These are phyloP conservation scores for Lizonia empirigonia DNA, from an alignment of 2,329 filamentous ascomycete genomes.

Conservation along the genomic window DNA sequence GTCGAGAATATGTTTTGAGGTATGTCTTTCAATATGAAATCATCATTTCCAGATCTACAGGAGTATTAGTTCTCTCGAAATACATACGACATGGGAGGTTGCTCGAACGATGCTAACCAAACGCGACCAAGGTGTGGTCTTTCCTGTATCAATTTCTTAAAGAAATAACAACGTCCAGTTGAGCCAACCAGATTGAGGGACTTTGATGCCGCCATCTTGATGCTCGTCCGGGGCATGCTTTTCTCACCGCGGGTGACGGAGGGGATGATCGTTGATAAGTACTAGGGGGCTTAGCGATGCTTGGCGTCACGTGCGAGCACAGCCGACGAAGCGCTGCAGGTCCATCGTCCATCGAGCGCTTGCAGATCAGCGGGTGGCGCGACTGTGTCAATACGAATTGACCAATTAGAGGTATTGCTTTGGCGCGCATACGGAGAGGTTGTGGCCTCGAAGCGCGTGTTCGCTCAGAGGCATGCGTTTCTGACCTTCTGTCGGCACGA, in stretches of 20 bases:
- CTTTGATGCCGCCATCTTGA: not conserved
- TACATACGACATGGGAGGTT: conserved; percentile 9
- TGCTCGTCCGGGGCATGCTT: not conserved
- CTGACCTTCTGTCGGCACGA: too few relatives aligned
- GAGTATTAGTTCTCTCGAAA: conserved; percentile 5
- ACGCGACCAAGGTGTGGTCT: conserved; percentile 39
- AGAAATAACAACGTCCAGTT: conserved; percentile 36
- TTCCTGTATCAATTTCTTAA: conserved; percentile 43
- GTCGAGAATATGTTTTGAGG: conserved; percentile 22
- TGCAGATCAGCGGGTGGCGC: not conserved
- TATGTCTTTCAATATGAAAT: conserved; percentile 34
- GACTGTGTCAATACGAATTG: not conserved
- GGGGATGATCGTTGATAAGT: not conserved
- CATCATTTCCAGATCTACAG: conserved; percentile 22
- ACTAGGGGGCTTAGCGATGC: not conserved
- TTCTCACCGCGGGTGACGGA: not conserved
- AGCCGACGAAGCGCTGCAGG: too few relatives aligned
- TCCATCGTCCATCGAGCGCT: too few relatives aligned
- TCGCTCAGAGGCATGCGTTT: too few relatives aligned
- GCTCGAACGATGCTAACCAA: conserved; percentile 34
- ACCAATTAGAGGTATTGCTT: conserved; percentile 1
- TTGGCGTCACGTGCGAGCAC: not conserved
- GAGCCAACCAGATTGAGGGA: conserved; percentile 1
- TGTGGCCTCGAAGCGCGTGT: too few relatives aligned
- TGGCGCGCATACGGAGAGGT: not conserved